Evolutionary conservation across 2,329 filamentous ascomycete genomes (phyloP), one percentile per base, ranked within the genome.

Genomic region (Cercospora sp.): DNA sequence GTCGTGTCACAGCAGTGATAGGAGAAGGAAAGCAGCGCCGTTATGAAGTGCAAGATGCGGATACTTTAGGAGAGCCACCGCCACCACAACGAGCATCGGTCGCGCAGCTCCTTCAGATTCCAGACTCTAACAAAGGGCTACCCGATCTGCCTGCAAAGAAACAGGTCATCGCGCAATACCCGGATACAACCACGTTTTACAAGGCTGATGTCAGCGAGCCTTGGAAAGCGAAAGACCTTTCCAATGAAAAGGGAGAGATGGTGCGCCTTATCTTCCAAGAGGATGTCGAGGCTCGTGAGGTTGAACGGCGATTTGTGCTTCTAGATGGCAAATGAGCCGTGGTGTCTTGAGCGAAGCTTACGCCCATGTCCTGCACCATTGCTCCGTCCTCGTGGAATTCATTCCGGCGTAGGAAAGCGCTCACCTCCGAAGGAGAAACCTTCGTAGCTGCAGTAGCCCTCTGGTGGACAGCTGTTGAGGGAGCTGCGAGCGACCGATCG

Each of bases 141-240:
- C 77, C 78, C 0, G 80, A 83, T 66, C 72, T 85, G 20, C 71
- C 75, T 13, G 79, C 80, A 55, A 78, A 80, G 6, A 80, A 77
- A 68, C 75, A 80, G n/a, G 83, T 85, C 1, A 75, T 85, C 5
- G 83, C 83, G 31, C 78, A 84, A 64, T 85, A 85, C 69, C 83
- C 83, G 1, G 80, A 82, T 20, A 85, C 83, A 7, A 85, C 83
- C n/a, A 85, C 83, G 1, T 85, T 85, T 70, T 85, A 85, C 73
- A 83, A 83, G 70, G 83, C 83, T 1, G 83, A 84, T 70, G 83
- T 85, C 4, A 81, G 80, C 9, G 78, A 78, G 8, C 73, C 74
- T 6, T 84, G 82, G 81, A 77, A 73, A 28, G 75, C 75, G 7
- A 79, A 80, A 67, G 77, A 76, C 30, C 63, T 69, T 60, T 66